These are phyloP conservation scores for Neonectria faginata DNA, from an alignment of 2,329 filamentous ascomycete species.

Conservation along the genomic window DNA sequence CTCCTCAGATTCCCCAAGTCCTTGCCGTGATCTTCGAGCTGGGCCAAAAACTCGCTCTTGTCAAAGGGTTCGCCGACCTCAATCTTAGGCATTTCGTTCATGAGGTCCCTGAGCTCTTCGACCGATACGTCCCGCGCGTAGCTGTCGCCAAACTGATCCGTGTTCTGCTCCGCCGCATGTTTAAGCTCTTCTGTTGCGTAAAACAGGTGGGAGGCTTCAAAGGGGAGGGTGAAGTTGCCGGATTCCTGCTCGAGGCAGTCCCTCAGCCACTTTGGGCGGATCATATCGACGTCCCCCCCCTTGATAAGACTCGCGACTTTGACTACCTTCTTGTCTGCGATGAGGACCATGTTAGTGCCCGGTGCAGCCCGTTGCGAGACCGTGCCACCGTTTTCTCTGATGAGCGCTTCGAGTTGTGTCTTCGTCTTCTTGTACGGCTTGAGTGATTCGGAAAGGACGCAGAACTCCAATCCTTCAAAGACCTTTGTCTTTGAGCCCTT, in stretches of 20 bases:
- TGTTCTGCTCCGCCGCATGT: conserved; percentile 67
- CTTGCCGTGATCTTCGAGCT: conserved; percentile 68
- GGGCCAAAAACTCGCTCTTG: conserved; percentile 59
- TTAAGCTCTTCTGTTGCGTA: conserved; percentile 70
- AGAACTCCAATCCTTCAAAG: conserved; percentile 84
- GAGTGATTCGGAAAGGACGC: conserved; percentile 81
- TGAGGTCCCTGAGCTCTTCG: conserved; percentile 69
- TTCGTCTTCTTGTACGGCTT: conserved; percentile 80
- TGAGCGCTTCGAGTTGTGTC: conserved; percentile 79
- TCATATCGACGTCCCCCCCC: conserved; percentile 74
- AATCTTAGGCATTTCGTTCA: conserved; percentile 64
- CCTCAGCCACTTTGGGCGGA: conserved; percentile 84
- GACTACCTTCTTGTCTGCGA: conserved; percentile 84
- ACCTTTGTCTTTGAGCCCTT: conserved; percentile 70
- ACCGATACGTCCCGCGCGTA: conserved; percentile 77
- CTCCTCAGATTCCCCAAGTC: conserved; percentile 62
- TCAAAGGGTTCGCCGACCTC: conserved; percentile 57
- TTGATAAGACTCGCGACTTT: conserved; percentile 88
- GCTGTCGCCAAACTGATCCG: conserved; percentile 85
- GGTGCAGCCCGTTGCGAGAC: conserved; percentile 80
- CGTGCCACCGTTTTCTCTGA: conserved; percentile 85
- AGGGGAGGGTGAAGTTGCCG: conserved; percentile 72
- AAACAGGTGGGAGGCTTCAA: conserved; percentile 76
- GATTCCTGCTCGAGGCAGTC: conserved; percentile 77
- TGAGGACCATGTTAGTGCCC: conserved; percentile 72